Conservation (phyloP, 345 rosid genomes). For the Gossypium mustelinum region DNA sequence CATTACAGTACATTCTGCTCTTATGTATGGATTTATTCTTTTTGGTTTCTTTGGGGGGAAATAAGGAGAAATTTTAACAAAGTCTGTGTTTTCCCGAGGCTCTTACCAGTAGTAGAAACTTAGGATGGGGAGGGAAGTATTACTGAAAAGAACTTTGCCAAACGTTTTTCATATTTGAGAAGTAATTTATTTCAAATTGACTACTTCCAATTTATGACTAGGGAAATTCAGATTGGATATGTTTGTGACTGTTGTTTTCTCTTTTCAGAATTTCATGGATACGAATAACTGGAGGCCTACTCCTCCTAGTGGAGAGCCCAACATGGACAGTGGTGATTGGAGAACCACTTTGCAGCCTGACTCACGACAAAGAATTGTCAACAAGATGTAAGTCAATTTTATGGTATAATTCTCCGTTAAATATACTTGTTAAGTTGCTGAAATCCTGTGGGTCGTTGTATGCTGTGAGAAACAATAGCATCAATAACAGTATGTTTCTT, state of each 20-base stretch:
- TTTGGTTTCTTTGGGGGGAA: not conserved
- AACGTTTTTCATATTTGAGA: not conserved
- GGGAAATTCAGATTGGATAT: not conserved
- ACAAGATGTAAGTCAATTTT: conserved; percentile 44
- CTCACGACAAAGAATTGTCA: conserved; percentile 41
- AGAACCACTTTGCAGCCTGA: conserved; percentile 45
- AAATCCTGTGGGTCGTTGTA: not conserved
- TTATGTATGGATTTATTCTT: not conserved
- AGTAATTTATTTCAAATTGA: not conserved
- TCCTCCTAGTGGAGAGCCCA: conserved; percentile 35
- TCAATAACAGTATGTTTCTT: not conserved
- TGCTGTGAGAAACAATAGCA: not conserved
- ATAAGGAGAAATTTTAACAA: not conserved
- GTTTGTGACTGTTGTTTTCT: not conserved
- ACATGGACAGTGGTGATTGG: conserved; percentile 51
- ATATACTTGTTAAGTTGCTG: not conserved
- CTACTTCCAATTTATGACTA: not conserved
- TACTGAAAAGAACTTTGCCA: not conserved
- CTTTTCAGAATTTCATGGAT: conserved; percentile 28
- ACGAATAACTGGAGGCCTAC: conserved; percentile 33
- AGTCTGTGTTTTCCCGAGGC: not conserved
- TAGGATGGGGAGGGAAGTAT: not conserved
- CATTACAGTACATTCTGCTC: not conserved
- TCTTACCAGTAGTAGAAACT: not conserved
- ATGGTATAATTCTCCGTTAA: not conserved